Base-by-base conservation (phyloP, 208 protist species). In the Wallacemonas sp. region DNA sequence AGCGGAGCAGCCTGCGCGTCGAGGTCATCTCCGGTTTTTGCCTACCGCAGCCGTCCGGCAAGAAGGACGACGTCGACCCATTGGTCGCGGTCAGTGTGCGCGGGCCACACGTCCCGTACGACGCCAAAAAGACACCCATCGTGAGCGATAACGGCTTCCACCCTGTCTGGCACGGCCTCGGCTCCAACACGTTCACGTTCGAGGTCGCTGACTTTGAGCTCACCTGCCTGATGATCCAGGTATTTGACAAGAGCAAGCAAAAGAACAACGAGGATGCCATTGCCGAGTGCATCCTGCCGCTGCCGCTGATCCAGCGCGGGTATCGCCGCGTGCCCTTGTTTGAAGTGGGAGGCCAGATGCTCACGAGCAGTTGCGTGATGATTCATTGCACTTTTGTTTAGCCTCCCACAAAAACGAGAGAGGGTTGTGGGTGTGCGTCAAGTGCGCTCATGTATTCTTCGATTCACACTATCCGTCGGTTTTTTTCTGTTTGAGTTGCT, bases 91-190 rank as follows among this genome's bases (percentile, higher is more conserved):
- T 82, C 49, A 83, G 80, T 43, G 64, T 94, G 17, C 66, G 79
- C n/a, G 85, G 85, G 2, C 77, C 83, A 12, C 68, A 60, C 48
- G 32, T 72, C 4, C 68, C 83, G 47, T 61, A 16, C 23, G 68
- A 36, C 23, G 68, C 64, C 27, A 56, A 67, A 43, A 70, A 21
- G 36, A 89, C 83, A 32, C 57, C 70, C 12, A 64, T 63, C 3
- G 72, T 90, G 48, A 68, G 58, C 43, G 81, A 89, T 69, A 91
- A 92, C 69, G 83, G 83, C 26, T 90, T 92, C 60, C 82, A 92
- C 64, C 85, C 88, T 0, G 76, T 91, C 5, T 92, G 88, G 88
- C 72, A 68, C 27, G 81, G 83, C 16, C 48, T 76, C 27, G 67
- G 74, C 48, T 47, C 44, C 12, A 86, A 66, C 56, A 72, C 68